phyloP scores from a whole-genome alignment of 1,284 basidiomycete genomes.

The Ceratobasidium sp. region DNA sequence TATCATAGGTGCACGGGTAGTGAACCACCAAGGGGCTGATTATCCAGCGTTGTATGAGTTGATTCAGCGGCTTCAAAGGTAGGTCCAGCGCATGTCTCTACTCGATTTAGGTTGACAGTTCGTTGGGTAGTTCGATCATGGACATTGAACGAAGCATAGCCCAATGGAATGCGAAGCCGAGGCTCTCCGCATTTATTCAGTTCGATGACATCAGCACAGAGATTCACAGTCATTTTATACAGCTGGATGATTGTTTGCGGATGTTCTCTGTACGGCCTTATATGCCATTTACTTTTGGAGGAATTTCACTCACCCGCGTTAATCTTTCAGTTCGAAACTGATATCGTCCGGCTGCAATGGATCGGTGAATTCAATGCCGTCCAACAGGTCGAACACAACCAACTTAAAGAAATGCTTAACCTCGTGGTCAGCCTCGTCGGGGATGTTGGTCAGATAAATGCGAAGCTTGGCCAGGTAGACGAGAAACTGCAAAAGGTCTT shows the following conservation, averaged over 20 bases:
- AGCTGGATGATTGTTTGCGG: constrained; percentile 5
- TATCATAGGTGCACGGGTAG: constrained; percentile 5
- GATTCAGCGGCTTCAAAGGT: not conserved
- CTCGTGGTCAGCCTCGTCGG: not conserved
- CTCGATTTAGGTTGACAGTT: too few relatives aligned
- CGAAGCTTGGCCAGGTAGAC: not conserved
- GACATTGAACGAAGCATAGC: not conserved
- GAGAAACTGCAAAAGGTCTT: not conserved
- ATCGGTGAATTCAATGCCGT: constrained; percentile 7
- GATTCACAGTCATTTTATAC: not conserved
- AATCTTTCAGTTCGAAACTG: not conserved
- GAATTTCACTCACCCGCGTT: too few relatives aligned
- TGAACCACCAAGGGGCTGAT: not conserved
- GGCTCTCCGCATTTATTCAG: not conserved
- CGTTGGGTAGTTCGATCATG: not conserved
- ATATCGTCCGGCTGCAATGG: constrained; percentile 19
- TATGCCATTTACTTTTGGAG: too few relatives aligned
- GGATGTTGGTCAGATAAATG: not conserved
- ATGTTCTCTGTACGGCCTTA: not conserved
- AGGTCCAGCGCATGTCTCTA: too few relatives aligned
- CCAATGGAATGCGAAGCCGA: not conserved
- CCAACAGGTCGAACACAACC: not conserved
- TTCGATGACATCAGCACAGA: constrained; percentile 4
- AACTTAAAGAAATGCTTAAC: not conserved
- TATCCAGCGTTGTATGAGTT: not conserved